phyloP scores from a whole-genome alignment of 2,329 filamentous ascomycete genomes.

The Proliferodiscus dingleyae region DNA sequence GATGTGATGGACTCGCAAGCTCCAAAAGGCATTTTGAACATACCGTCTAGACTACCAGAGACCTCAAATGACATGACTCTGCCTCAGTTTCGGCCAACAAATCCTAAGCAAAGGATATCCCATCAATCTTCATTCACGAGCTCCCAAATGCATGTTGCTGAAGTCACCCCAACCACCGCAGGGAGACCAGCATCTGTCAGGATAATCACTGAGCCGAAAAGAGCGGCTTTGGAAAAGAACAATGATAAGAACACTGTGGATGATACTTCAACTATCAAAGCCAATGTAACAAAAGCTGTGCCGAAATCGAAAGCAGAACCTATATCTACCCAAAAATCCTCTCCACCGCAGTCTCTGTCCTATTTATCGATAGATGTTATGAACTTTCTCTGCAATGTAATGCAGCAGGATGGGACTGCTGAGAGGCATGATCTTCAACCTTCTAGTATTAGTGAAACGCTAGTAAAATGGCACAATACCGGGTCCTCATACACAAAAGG shows the following conservation, averaged over 20 bases:
- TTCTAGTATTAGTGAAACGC: slow-evolving; percentile 10
- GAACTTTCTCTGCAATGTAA: slow-evolving; percentile 55
- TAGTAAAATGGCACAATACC: slow-evolving; percentile 10
- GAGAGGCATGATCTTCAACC: slow-evolving; percentile 46
- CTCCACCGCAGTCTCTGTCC: slow-evolving; percentile 53
- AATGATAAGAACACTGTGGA: background rate
- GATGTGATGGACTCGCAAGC: slow-evolving; percentile 22
- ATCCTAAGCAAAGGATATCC: slow-evolving; percentile 21
- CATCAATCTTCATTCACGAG: slow-evolving; percentile 22
- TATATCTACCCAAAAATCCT: slow-evolving; percentile 28
- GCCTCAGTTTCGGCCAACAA: slow-evolving; percentile 5
- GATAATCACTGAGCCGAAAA: background rate
- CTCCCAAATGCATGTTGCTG: slow-evolving; percentile 16
- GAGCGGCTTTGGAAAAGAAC: background rate
- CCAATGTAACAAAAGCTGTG: no score
- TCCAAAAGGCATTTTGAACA: slow-evolving; percentile 25
- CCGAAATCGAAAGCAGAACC: background rate
- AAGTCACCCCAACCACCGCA: slow-evolving; percentile 5
- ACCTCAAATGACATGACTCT: slow-evolving; percentile 3
- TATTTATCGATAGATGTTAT: slow-evolving; percentile 51
- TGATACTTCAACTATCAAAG: slow-evolving; percentile 4
- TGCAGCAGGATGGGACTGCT: slow-evolving; percentile 50
- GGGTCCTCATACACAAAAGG: background rate
- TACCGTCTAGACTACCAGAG: slow-evolving; percentile 15
- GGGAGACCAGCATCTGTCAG: slow-evolving; percentile 2